Evolutionary conservation across 2,329 filamentous ascomycete species (phyloP), one percentile per base, ranked within the genome.

Genomic region (Paracorniculantispora psalliotae): DNA sequence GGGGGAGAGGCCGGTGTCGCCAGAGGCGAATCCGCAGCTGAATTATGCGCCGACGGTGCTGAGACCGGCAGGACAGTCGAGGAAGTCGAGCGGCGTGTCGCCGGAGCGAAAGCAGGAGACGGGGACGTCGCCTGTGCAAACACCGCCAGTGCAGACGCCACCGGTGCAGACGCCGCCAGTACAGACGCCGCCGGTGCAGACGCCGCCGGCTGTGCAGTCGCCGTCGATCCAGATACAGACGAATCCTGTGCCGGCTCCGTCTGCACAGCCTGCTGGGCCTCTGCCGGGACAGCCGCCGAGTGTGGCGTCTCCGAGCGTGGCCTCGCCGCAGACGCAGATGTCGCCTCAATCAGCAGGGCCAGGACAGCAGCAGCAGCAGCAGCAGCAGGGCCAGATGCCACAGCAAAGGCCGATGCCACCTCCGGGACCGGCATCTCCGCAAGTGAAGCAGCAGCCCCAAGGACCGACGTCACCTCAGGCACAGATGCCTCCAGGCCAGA

Each of bases 11-110:
- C 39, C 47, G 37, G 4, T 28, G 39, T 47, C 48, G 26, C 39
- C 56, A 4, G 56, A 21, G 19, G 26, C 25, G 6, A 59, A 59
- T 19, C 57, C 48, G 39, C 39, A 47, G 3, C 21, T 59, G 15
- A 47, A 19, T 7, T 39, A 59, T 30, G 57, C 57, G 7, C 57
- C 57, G 48, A 28, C 48, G 28, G 39, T 60, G 26, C 39, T 60
- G n/a, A 48, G 53, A 2, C 59, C 58, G 6, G 60, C 15, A 15
- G 52, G 52, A 1, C 53, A 49, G n/a, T 33, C 50, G 39, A 44
- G 51, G 4, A 28, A 54, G 9, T 33, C 44, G n/a, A 59, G 47
- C 26, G 60, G 49, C 19, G 35, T 46, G 9, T 65, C 61, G 63
- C 50, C 37, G 28, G 35, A 49, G 12, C 44, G 46, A 9, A 48